Evolutionary conservation across 23 red algal genomes (phyloP).

Genomic region (Cyanidioschyzon merolae): DNA sequence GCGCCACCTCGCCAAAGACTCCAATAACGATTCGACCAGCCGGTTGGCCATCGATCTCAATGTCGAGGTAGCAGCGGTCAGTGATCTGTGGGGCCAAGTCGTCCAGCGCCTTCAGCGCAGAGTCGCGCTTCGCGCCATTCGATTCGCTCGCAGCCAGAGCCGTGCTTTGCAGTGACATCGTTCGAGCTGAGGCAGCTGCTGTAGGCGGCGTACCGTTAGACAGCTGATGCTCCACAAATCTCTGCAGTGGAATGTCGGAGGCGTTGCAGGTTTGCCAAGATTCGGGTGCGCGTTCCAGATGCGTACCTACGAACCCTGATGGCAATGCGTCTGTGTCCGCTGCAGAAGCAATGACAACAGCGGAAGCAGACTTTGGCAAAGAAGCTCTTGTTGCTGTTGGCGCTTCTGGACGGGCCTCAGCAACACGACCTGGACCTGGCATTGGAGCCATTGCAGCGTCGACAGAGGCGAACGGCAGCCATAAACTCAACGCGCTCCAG

Average conservation of each 20-base stretch:
- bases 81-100: slow-evolving; percentile 25
- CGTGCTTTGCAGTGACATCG: no score
- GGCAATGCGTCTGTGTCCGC: neutral
- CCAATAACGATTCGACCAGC: slow-evolving; percentile 46
- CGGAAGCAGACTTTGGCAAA: neutral
- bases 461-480: no score
- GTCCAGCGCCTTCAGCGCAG: neutral
- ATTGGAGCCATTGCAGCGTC: no score
- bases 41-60: slow-evolving; percentile 25
- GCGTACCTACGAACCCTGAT: neutral
- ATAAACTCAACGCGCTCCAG: neutral
- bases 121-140: neutral
- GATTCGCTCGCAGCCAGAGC: neutral
- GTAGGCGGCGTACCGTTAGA: neutral
- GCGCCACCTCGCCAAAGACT: slow-evolving; percentile 48
- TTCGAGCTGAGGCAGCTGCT: neutral
- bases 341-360: neutral
- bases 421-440: no score
- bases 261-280: neutral
- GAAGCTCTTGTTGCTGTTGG: no score
- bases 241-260: neutral
- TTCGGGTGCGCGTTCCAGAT: neutral
- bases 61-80: slow-evolving; percentile 51
- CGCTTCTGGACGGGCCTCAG: no score
- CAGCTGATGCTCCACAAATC: neutral